Conservation (phyloP, 352 stramenopile genomes). For the Thalassiosira exigua region DNA sequence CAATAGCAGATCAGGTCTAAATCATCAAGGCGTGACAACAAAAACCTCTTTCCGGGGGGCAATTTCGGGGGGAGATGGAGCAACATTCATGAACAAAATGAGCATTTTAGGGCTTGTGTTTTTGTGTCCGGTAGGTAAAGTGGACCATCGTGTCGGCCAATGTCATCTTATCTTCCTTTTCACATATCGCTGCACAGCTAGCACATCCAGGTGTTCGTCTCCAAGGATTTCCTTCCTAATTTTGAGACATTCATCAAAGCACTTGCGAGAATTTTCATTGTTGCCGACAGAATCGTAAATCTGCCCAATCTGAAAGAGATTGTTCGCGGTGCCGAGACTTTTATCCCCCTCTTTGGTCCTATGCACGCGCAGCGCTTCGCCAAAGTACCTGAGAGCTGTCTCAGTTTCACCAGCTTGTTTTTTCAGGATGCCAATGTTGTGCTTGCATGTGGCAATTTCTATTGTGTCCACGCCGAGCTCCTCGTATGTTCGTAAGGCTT, state of each 20-base stretch:
- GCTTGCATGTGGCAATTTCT: conserved; percentile 57
- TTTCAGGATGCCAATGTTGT: conserved; percentile 57
- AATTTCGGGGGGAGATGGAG: no score
- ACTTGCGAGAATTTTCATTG: conserved; percentile 48
- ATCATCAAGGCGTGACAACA: no score
- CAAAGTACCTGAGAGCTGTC: conserved; percentile 55
- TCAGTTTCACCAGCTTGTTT: conserved; percentile 43
- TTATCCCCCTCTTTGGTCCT: conserved; percentile 51
- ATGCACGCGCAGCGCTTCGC: conserved; percentile 57
- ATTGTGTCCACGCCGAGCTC: conserved; percentile 42
- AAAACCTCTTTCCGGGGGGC: no score
- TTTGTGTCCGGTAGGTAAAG: no score
- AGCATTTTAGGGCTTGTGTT: no score
- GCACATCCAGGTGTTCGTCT: conserved; percentile 58
- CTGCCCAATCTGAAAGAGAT: conserved; percentile 59
- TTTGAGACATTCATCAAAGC: conserved; percentile 59
- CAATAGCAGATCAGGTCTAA: no score
- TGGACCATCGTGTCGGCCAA: no score
- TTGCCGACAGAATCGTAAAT: conserved; percentile 63
- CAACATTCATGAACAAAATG: no score
- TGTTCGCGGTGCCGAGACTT: conserved; percentile 48
- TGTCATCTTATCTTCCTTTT: no score
- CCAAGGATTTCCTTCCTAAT: conserved; percentile 48
- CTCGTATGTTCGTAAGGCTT: conserved; percentile 52
- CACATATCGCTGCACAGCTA: conserved; percentile 32